Evolutionary conservation across 2,329 filamentous ascomycete genomes (phyloP).

Genomic region (Gnomoniopsis smithogilvyi): DNA sequence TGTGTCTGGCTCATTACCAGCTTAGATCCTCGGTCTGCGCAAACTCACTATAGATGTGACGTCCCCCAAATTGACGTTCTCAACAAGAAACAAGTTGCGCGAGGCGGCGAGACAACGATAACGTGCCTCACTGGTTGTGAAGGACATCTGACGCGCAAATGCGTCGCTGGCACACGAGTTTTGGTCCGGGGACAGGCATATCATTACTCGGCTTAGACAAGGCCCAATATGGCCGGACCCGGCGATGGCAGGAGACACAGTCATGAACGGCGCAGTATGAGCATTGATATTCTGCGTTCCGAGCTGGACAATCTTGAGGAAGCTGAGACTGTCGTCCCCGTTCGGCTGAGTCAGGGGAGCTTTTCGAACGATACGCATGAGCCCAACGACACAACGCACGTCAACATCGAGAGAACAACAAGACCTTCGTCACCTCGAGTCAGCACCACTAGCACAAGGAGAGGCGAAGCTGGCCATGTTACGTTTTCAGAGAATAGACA

Average conservation of each 20-base stretch:
- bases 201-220: background rate
- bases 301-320: conserved; percentile 26
- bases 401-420: background rate
- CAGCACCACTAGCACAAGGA: conserved; percentile 9
- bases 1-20: too few species aligned
- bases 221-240: conserved; percentile 21
- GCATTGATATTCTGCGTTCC: conserved; percentile 21
- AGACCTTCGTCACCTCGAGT: background rate
- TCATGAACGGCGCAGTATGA: conserved; percentile 14
- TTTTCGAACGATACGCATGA: background rate
- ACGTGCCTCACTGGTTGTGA: background rate
- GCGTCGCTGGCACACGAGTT: background rate
- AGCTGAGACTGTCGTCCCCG: conserved; percentile 11
- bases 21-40: too few species aligned
- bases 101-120: too few species aligned
- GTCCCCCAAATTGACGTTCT: too few species aligned
- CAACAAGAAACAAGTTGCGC: too few species aligned
- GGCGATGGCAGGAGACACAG: conserved; percentile 11
- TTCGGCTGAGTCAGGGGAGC: background rate
- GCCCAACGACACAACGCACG: background rate
- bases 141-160: background rate
- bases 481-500: conserved; percentile 9
- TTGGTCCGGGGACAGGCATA: background rate
- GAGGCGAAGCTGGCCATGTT: conserved; percentile 8
- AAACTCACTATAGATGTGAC: too few species aligned